A percentile compares a stretch with the other conserved stretches of the same genome.
These are phyloP conservation scores for Liquidambar formosana DNA, from an alignment of 164 flowering plant species.

Conservation along the genomic window DNA sequence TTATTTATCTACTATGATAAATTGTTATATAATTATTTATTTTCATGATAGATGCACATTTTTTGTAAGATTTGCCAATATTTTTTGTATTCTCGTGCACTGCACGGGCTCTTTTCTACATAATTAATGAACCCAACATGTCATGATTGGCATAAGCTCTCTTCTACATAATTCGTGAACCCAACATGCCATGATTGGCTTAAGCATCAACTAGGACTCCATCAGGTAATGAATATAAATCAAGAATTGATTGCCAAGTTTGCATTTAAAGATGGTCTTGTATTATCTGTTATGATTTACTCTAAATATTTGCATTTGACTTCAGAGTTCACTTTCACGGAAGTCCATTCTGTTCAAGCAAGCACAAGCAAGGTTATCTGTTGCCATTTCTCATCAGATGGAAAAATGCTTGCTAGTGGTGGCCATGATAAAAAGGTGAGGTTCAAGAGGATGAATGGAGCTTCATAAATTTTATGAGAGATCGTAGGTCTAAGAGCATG, in stretches of 20 bases:
- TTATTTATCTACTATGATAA: neutral
- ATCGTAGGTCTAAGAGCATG: neutral
- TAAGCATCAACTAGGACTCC: neutral
- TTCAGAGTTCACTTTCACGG: conserved; percentile 77
- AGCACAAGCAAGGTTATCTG: conserved; percentile 78
- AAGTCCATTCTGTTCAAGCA: conserved; percentile 63
- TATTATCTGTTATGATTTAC: conserved; percentile 9
- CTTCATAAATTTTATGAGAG: neutral
- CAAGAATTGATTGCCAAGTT: neutral
- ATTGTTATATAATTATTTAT: neutral
- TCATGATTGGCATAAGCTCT: neutral
- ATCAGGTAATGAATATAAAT: neutral
- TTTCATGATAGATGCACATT: neutral
- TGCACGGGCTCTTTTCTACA: too few relatives aligned
- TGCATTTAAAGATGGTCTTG: neutral
- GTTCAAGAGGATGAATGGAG: neutral
- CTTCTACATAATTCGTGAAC: neutral
- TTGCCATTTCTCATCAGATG: conserved; percentile 98
- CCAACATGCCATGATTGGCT: neutral
- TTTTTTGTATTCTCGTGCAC: too few relatives aligned
- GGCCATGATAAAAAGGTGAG: conserved; percentile 91
- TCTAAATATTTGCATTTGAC: conserved; percentile 7
- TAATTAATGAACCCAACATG: neutral
- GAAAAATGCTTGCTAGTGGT: conserved; percentile 91
- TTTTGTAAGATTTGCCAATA: neutral